Evolutionary conservation across 176 grass and related monocot species (phyloP).

Genomic region (Aegilops tauschii): DNA sequence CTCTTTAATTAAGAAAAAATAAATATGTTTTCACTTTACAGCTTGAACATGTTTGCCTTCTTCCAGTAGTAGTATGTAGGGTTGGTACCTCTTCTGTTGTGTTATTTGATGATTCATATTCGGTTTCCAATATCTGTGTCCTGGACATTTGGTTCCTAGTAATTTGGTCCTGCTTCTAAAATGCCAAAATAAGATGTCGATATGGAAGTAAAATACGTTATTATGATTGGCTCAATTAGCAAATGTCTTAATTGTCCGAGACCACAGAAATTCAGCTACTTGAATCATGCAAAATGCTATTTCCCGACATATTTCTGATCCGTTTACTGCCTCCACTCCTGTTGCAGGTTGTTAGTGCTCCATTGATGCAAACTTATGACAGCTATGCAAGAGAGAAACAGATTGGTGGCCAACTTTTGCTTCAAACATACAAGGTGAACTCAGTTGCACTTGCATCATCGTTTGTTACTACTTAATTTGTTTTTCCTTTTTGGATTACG

Average conservation of each 20-base stretch:
- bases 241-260: not conserved
- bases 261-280: slow-evolving; percentile 2
- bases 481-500: not conserved
- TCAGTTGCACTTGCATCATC: not conserved
- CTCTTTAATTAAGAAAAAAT: not conserved
- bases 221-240: not conserved
- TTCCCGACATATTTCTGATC: slow-evolving; percentile 14
- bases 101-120: slow-evolving; percentile 12
- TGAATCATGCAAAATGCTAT: not conserved
- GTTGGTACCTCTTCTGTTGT: not conserved
- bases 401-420: slow-evolving; percentile 40
- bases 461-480: not conserved
- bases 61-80: slow-evolving; percentile 1
- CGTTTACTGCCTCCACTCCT: not conserved
- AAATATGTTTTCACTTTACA: not conserved
- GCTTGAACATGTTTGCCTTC: not conserved
- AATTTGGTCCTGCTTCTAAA: slow-evolving; percentile 9
- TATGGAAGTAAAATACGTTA: not conserved
- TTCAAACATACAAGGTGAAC: slow-evolving; percentile 58
- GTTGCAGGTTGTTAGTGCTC: slow-evolving; percentile 44
- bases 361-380: slow-evolving; percentile 47
- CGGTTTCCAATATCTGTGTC: slow-evolving; percentile 1
- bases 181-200: not conserved
- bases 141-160: slow-evolving; percentile 6
- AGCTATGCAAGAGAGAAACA: slow-evolving; percentile 42